These are phyloP conservation scores for Eucalyptus curtisii DNA, from an alignment of 345 rosid species.

Conservation along the genomic window DNA sequence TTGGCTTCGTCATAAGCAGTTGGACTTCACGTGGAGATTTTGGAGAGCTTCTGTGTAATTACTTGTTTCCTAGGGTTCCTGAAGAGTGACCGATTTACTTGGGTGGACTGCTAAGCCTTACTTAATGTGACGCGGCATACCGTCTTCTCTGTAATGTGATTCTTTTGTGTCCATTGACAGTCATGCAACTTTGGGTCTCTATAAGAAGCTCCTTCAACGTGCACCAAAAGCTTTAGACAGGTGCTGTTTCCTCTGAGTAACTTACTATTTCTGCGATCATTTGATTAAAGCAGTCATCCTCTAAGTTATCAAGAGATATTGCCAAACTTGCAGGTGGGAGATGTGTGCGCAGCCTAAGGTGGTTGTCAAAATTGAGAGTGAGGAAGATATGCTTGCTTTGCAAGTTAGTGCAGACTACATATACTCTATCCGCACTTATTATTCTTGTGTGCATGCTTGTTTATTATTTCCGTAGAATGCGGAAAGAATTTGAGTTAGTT, in stretches of 20 bases:
- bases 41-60: neutral
- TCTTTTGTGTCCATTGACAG: slow-evolving; percentile 18
- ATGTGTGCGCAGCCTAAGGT: slow-evolving; percentile 92
- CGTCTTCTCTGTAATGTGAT: neutral
- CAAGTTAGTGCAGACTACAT: slow-evolving; percentile 46
- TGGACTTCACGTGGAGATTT: neutral
- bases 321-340: slow-evolving; percentile 72
- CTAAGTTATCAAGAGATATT: neutral
- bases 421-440: neutral
- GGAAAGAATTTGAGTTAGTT: neutral
- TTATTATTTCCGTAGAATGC: neutral
- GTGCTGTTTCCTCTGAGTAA: slow-evolving; percentile 9
- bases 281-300: neutral
- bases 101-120: neutral
- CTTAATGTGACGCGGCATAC: neutral
- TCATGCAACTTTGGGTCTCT: slow-evolving; percentile 96
- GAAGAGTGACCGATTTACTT: neutral
- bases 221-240: slow-evolving; percentile 84
- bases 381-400: slow-evolving; percentile 85
- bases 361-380: slow-evolving; percentile 82
- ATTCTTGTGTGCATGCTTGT: neutral
- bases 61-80: neutral
- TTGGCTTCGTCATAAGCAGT: neutral
- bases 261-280: neutral
- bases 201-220: slow-evolving; percentile 61